phyloP scores from a whole-genome alignment of 192 early-diverging fungal species.

The Coemansia sp. region DNA sequence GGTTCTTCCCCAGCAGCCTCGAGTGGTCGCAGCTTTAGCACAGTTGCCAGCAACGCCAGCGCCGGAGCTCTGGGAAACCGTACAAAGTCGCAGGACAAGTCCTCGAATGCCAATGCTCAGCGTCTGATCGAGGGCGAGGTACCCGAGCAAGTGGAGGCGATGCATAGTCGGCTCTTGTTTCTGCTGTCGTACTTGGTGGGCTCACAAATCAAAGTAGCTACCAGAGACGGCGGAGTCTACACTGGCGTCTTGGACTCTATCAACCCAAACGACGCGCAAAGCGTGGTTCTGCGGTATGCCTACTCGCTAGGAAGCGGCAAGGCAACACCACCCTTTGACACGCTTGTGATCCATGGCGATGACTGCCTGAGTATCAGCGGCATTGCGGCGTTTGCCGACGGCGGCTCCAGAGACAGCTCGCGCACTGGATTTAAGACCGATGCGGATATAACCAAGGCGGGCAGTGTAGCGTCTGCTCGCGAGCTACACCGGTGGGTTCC shows the following conservation, averaged over 20 bases:
- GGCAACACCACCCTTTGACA: conserved; percentile 31
- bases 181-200: conserved; percentile 46
- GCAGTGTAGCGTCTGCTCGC: conserved; percentile 67
- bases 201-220: conserved; percentile 33
- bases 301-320: conserved; percentile 31
- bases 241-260: conserved; percentile 46
- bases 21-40: conserved; percentile 21
- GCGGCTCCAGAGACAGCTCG: conserved; percentile 2
- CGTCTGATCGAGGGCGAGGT: conserved; percentile 48
- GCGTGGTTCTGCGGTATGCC: conserved; percentile 49
- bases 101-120: not conserved
- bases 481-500: conserved; percentile 87
- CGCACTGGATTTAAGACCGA: conserved; percentile 77
- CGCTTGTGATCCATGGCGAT: conserved; percentile 38
- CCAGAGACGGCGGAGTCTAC: conserved; percentile 26
- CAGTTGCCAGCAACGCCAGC: conserved; percentile 6
- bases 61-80: not conserved
- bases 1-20: conserved; percentile 3
- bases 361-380: conserved; percentile 47
- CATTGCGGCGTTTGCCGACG: conserved; percentile 26
- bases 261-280: conserved; percentile 52
- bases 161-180: conserved; percentile 49
- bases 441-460: conserved; percentile 76
- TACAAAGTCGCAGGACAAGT: conserved; percentile 11
- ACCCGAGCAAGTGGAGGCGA: conserved; percentile 42